phyloP scores from a whole-genome alignment of 2,329 filamentous ascomycete species.

The Pseudopithomyces chartarum region DNA sequence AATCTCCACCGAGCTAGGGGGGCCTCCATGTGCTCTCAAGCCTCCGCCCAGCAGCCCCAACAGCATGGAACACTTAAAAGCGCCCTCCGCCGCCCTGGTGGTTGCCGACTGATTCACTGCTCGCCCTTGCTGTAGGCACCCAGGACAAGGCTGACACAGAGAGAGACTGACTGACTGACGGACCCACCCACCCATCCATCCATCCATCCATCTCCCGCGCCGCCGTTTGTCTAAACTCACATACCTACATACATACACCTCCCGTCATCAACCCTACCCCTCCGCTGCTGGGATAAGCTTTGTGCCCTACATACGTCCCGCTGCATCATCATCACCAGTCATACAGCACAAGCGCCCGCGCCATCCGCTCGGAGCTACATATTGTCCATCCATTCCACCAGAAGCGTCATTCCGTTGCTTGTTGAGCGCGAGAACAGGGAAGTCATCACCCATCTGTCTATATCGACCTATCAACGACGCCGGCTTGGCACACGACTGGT shows the following conservation, averaged over 20 bases:
- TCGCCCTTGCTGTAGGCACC: conserved; percentile 9
- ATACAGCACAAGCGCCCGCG: neutral
- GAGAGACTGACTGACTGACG: too few species aligned
- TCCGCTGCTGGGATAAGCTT: neutral
- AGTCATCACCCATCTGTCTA: conserved; percentile 8
- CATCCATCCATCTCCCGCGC: neutral
- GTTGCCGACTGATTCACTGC: neutral
- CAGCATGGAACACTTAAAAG: conserved; percentile 30
- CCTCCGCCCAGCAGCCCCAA: conserved; percentile 39
- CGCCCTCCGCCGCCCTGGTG: conserved; percentile 1
- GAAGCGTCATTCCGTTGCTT: conserved; percentile 14
- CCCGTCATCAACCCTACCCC: conserved; percentile 3
- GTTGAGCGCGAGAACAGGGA: conserved; percentile 18
- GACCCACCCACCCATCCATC: conserved; percentile 20
- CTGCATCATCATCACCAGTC: neutral
- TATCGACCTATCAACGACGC: conserved; percentile 30
- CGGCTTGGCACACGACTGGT: conserved; percentile 30
- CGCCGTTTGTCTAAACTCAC: neutral
- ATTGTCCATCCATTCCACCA: conserved; percentile 8
- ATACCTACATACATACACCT: neutral
- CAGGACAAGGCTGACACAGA: conserved; percentile 33
- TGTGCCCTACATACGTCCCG: neutral
- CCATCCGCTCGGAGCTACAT: neutral
- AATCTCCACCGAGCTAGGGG: conserved; percentile 29
- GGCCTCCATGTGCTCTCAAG: conserved; percentile 27